A percentile compares a stretch with the other conserved stretches of the same genome.
Evolutionary conservation across 352 stramenopile species (phyloP).

Genomic region (Pythium monospermum): DNA sequence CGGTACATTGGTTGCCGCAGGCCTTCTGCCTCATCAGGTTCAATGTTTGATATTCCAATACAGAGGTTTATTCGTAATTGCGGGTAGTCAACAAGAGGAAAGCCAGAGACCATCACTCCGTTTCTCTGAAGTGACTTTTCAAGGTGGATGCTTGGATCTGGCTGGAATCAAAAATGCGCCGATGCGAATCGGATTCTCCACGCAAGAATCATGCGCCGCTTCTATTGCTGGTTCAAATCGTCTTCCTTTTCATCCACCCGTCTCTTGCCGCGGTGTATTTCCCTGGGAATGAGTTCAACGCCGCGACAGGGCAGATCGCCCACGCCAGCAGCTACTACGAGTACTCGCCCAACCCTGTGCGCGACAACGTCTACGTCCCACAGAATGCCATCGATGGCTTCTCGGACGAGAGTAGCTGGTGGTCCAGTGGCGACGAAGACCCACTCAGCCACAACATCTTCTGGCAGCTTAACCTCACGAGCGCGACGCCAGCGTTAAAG

Average conservation of each 20-base stretch:
- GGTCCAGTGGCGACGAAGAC: conserved; percentile 50
- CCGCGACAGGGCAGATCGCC: conserved; percentile 39
- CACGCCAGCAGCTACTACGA: conserved; percentile 74
- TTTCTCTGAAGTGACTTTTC: too few relatives aligned
- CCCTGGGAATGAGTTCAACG: conserved; percentile 64
- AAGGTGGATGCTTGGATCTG: too few relatives aligned
- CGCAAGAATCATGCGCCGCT: too few relatives aligned
- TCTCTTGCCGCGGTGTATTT: conserved; percentile 42
- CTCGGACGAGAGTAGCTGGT: conserved; percentile 68
- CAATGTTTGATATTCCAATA: too few relatives aligned
- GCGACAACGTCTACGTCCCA: conserved; percentile 55
- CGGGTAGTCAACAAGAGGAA: too few relatives aligned
- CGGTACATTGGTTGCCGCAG: too few relatives aligned
- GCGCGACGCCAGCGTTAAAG: conserved; percentile 32
- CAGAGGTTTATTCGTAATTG: too few relatives aligned
- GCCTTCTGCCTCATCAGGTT: too few relatives aligned
- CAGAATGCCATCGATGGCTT: conserved; percentile 73
- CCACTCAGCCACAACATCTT: conserved; percentile 34
- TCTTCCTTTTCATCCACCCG: not conserved
- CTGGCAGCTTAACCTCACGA: conserved; percentile 75
- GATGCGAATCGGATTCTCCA: too few relatives aligned
- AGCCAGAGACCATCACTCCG: too few relatives aligned
- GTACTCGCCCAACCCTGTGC: conserved; percentile 54
- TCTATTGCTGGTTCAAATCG: conserved; percentile 12
- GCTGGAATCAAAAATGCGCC: too few relatives aligned